Percentiles rank a stretch among this genome's conserved stretches.
These are phyloP conservation scores for Erythrophleum ivorense DNA, from an alignment of 331 rosid species.

Conservation along the genomic window DNA sequence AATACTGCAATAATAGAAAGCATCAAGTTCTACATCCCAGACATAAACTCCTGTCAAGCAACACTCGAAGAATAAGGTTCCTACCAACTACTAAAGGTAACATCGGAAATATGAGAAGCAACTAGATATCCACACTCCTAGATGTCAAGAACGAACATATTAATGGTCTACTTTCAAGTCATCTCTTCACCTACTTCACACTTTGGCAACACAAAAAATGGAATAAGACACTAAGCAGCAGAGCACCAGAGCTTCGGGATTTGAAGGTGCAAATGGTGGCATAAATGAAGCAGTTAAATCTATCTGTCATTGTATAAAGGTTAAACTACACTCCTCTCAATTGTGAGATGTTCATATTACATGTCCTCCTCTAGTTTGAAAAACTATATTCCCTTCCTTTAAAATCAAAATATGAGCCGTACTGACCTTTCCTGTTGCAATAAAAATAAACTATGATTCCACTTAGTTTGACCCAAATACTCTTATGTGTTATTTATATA, in stretches of 20 bases:
- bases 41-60: slow-evolving; percentile 32
- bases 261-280: slow-evolving; percentile 11
- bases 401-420: no score
- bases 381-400: no score
- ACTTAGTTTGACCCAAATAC: not conserved
- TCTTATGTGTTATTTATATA: no score
- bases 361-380: no score
- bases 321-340: no score
- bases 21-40: slow-evolving; percentile 39
- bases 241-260: not conserved
- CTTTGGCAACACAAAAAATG: not conserved
- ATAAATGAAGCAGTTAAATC: slow-evolving; percentile 3
- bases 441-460: not conserved
- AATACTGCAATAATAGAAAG: slow-evolving; percentile 63
- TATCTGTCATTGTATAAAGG: not conserved
- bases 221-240: not conserved
- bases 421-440: no score
- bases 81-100: slow-evolving; percentile 13
- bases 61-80: slow-evolving; percentile 38
- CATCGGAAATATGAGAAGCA: not conserved
- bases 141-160: not conserved
- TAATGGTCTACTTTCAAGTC: slow-evolving; percentile 3
- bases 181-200: slow-evolving; percentile 7
- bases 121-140: not conserved
- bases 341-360: no score